phyloP scores from a whole-genome alignment of 495 filamentous ascomycete genomes.

The Podospora sp. region DNA sequence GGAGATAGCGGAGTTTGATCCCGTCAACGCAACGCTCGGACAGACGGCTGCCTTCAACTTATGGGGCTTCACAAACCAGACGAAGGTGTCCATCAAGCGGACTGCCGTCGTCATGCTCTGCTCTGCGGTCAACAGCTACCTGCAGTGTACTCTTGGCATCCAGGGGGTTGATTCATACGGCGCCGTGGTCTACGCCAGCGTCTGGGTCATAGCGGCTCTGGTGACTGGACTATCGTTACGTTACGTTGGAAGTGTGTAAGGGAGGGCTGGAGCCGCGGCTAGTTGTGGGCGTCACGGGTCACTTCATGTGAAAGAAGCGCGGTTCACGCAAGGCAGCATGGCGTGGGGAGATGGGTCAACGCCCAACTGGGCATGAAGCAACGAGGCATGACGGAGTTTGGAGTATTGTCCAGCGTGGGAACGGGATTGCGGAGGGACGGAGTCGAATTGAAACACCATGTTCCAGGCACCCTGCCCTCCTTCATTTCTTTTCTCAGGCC shows the following conservation, averaged over 20 bases:
- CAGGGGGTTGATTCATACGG: constrained; percentile 68
- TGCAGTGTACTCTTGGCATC: constrained; percentile 64
- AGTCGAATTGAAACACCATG: background rate
- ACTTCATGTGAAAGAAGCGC: background rate
- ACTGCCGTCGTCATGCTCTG: constrained; percentile 62
- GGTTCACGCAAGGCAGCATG: background rate
- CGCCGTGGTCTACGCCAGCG: constrained; percentile 65
- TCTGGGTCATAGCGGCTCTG: constrained; percentile 67
- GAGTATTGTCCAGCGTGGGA: background rate
- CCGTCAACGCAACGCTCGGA: constrained; percentile 53
- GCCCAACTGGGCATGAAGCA: background rate
- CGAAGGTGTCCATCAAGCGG: constrained; percentile 65
- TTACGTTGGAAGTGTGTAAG: constrained; percentile 34
- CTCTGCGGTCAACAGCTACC: constrained; percentile 62
- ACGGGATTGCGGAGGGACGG: background rate
- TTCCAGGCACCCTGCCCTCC: background rate
- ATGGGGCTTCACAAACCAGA: constrained; percentile 63
- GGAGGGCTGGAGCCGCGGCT: background rate
- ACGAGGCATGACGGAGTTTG: background rate
- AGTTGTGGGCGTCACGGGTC: background rate
- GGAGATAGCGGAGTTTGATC: constrained; percentile 49
- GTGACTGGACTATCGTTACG: constrained; percentile 60
- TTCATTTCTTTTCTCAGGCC: background rate
- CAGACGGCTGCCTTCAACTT: constrained; percentile 65
- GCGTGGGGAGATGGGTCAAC: background rate